A percentile compares a stretch with the other conserved stretches of the same genome.
Evolutionary conservation across 441 rosid species (phyloP).

Genomic region (Erodium chrysanthum): DNA sequence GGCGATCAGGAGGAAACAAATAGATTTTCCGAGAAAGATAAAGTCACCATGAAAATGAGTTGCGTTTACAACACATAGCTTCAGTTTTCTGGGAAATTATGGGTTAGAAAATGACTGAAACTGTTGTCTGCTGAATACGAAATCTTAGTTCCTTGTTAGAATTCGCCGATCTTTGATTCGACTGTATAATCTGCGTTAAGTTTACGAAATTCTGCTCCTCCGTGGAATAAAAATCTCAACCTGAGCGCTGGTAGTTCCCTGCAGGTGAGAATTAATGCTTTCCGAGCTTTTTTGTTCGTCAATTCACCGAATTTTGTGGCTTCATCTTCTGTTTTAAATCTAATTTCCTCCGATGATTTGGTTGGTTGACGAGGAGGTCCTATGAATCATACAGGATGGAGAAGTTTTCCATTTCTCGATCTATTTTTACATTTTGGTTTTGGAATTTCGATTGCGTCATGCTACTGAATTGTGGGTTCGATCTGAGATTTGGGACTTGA

Average conservation of each 20-base stretch:
- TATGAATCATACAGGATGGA: too few species aligned
- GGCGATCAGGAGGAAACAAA: constrained; percentile 25
- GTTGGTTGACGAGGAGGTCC: too few species aligned
- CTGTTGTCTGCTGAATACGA: too few species aligned
- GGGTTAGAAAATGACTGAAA: not conserved
- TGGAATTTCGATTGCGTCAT: not conserved
- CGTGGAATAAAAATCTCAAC: not conserved
- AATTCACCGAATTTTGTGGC: not conserved
- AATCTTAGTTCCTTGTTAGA: too few species aligned
- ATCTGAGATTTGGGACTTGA: not conserved
- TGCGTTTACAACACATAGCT: constrained; percentile 19
- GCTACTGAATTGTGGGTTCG: not conserved
- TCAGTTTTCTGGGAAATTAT: not conserved
- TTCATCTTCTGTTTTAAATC: too few species aligned
- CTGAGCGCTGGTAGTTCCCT: not conserved
- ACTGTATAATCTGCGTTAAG: not conserved
- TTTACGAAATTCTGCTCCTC: not conserved
- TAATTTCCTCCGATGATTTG: too few species aligned
- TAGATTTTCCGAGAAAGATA: too few species aligned
- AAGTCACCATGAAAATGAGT: constrained; percentile 13
- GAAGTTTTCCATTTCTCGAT: not conserved
- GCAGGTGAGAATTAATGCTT: not conserved
- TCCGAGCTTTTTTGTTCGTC: not conserved
- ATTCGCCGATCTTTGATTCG: not conserved
- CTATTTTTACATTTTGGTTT: not conserved